Evolutionary conservation across 139 green algal genomes (phyloP), one percentile per base, ranked within the genome.

Genomic region (Closterium sp.): DNA sequence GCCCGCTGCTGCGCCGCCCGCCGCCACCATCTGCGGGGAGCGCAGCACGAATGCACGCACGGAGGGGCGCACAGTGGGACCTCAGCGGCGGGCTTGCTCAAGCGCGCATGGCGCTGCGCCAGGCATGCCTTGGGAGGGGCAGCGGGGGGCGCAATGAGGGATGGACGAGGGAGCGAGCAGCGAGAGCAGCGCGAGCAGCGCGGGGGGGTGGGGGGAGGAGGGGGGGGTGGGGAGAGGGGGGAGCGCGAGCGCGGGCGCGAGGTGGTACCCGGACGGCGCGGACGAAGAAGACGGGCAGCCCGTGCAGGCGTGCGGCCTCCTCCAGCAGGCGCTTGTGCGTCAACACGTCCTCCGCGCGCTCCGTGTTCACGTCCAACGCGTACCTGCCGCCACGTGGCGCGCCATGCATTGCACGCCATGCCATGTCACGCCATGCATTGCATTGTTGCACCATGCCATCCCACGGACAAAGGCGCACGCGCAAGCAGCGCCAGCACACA

Each of bases 321-420:
- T 98, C 96, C 35, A 99, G 95, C 90, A 99, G 95, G 35, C 96
- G 92, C 93, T 98, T 98, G 93, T 99, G 98, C 34, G 96, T 98
- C 0, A 99, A 90, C 66, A 99, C 96, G 85, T 99, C 98, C 33
- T 94, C 94, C 19, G 98, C 87, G 31, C 95, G 95, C 36, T 96
- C 95, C 31, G 97, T 88, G 55, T 94, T 93, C 31, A 94, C 92
- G 36, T 94, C 92, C 35, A 93, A 66, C 8, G 92, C 92, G 92
- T 94, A 94, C 12, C 92, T 94, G 92, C 83, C n/a, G 83, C 83
- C 55, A 19, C 55, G 16, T 28, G 25, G 55, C 55, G 16, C 55
- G 55, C 55, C 55, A 3, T 28, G 55, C 55, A 25, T 28, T 76
- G 55, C 25, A 28, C 25, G 16, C 55, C 55, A 76, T 76, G 55